Evolutionary conservation across 2,329 filamentous ascomycete species (phyloP), one percentile per base, ranked within the genome.

Genomic region (Colletotrichum agaves): DNA sequence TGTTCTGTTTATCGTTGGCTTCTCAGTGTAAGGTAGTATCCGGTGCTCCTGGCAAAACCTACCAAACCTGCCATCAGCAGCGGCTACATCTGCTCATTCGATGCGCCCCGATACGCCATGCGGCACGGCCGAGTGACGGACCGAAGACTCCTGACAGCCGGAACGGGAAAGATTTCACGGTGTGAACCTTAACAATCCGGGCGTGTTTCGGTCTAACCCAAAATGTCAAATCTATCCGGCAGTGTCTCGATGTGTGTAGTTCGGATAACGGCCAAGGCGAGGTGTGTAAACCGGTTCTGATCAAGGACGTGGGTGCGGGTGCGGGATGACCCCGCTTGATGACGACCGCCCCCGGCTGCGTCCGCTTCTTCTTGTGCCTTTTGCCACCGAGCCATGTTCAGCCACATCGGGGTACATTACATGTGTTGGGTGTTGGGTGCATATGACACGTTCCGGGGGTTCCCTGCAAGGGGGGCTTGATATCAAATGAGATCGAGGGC

Each of bases 281-380:
- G n/a, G n/a, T n/a, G n/a, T n/a, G n/a, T n/a, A n/a, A n/a, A n/a
- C n/a, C n/a, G 17, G 39, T 43, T 37, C 50, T 37, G 64, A 67
- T 64, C n/a, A 67, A 67, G 64, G 10, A 49, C 47, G 47, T 63
- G 31, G 17, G 49, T 31, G 19, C 3, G 17, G 47, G 21, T 47
- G 63, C 52, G 60, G 60, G 61, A 64, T 60, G 53, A 64, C 64
- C 64, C 64, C 64, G 61, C 64, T 64, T 37, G 64, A 59, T 67
- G 64, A 64, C 64, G 44, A 67, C 63, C 59, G 27, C 41, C n/a
- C 37, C 59, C 50, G 59, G 63, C 50, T 63, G 19, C 57, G 59
- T 27, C 41, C 50, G 44, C 44, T n/a, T n/a, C n/a, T n/a, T n/a
- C n/a, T n/a, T n/a, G n/a, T n/a, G n/a, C n/a, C n/a, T n/a, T n/a